phyloP scores from a whole-genome alignment of 2,329 filamentous ascomycete genomes.

The Aspergillus sp. region DNA sequence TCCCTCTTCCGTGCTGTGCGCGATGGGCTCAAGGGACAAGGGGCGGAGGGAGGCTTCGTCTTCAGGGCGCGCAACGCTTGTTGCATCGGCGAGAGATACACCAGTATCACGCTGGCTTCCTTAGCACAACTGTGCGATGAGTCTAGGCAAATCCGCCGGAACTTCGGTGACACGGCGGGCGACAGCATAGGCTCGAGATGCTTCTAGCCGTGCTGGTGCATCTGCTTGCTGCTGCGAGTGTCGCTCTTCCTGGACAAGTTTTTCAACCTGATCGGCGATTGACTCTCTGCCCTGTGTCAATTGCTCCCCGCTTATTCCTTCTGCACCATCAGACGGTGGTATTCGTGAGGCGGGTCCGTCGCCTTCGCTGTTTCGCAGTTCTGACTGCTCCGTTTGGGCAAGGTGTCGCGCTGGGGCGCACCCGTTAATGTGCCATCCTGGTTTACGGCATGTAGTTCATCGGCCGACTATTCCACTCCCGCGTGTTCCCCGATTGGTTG shows the following conservation, averaged over 20 bases:
- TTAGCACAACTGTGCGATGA: constrained; percentile 1
- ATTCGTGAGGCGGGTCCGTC: constrained; percentile 2
- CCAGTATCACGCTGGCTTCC: constrained; percentile 4
- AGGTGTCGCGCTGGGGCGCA: constrained; percentile 1
- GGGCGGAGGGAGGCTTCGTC: background rate
- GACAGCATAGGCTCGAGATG: background rate
- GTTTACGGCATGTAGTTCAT: background rate
- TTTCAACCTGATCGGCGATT: constrained; percentile 2
- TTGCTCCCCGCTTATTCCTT: constrained; percentile 1
- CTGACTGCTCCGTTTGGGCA: background rate
- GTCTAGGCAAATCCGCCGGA: constrained; percentile 1
- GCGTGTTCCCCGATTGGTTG: background rate
- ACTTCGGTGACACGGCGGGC: constrained; percentile 1
- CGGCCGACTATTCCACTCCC: background rate
- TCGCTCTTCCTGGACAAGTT: constrained; percentile 3
- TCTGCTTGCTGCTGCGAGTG: constrained; percentile 1
- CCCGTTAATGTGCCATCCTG: background rate
- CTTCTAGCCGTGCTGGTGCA: background rate
- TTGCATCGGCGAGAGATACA: constrained; percentile 1
- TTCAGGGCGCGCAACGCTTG: constrained; percentile 2
- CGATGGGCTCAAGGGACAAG: background rate
- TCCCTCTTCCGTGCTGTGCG: background rate
- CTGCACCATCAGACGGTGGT: constrained; percentile 1
- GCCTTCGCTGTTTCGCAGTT: background rate
- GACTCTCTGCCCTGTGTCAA: background rate